Evolutionary conservation across 495 filamentous ascomycete genomes (phyloP), one percentile per base, ranked within the genome.

Genomic region (Xylaria bambusicola): DNA sequence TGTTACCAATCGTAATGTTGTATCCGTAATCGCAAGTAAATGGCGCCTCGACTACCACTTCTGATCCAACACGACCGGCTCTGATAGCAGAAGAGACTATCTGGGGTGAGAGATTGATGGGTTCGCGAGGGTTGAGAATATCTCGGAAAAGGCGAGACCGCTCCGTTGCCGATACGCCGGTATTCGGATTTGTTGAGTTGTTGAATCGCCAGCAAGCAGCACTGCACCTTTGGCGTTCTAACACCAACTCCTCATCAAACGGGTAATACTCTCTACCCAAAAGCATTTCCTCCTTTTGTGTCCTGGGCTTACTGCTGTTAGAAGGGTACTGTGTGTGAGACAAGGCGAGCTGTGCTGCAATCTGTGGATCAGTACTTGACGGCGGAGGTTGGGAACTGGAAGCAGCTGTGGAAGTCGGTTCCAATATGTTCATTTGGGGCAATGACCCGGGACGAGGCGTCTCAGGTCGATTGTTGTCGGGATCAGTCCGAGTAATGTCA

Each of bases 21-120:
- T 96, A 97, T 2, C 94, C 94, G 66, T 97, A 98, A 66, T 97
- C 92, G 72, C 94, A 98, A 35, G 80, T 87, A 70, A 98, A 98
- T 12, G 94, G 93, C 2, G 90, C 86, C 59, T 97, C 92, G 40
- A 98, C 90, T 38, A 86, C 80, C 7, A 89, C 88, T 49, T 89
- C 84, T 40, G 87, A 82, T 20, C 91, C 91, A 18, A 96, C 86
- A 31, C 82, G 81, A n/a, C 89, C 88, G 4, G 78, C 64, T 59
- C 77, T 65, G 44, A 78, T 66, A 61, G 81, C 65, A 57, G 83
- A 60, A 60, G 83, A 78, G 60, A 77, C 66, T 61, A 69, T 40
- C 56, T 73, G 68, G 44, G 82, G 76, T 27, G 81, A 69, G 60
- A 81, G 55, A 66, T 75, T 69, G 62, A 74, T 79, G 64, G 73